phyloP scores from a whole-genome alignment of 2,329 filamentous ascomycete genomes.

The Cryoendolithus antarcticus region DNA sequence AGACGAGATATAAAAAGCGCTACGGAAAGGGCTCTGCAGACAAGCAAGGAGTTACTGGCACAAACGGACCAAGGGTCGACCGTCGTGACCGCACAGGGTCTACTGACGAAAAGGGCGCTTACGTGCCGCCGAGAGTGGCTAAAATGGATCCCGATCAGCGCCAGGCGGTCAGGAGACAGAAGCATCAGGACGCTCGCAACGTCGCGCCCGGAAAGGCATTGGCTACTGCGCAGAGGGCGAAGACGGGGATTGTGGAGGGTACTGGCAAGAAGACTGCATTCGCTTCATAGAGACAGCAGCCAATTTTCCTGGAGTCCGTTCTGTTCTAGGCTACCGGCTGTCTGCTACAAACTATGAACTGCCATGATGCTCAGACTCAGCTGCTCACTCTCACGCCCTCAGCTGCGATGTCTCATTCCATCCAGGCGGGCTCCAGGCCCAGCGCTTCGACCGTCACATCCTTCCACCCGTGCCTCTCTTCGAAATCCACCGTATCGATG shows the following conservation, averaged over 20 bases:
- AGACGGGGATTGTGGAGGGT: constrained; percentile 64
- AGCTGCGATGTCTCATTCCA: no score
- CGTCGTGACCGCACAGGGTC: constrained; percentile 10
- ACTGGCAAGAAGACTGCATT: constrained; percentile 75
- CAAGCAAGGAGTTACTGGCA: constrained; percentile 12
- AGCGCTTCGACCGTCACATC: no score
- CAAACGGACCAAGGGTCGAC: constrained; percentile 7
- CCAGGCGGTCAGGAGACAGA: constrained; percentile 24
- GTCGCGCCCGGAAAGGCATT: constrained; percentile 33
- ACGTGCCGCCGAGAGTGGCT: constrained; percentile 11
- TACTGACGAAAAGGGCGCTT: background rate
- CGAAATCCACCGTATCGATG: no score
- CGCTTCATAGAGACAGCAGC: constrained; percentile 36
- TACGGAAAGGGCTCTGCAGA: constrained; percentile 47
- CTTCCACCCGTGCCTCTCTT: no score
- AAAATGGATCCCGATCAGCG: constrained; percentile 20
- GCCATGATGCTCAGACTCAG: no score
- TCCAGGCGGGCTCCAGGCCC: no score
- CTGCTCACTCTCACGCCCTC: no score
- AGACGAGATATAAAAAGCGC: constrained; percentile 83
- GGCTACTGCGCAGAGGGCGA: constrained; percentile 48
- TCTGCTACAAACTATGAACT: no score
- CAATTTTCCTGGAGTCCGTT: no score
- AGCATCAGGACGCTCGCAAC: constrained; percentile 30
- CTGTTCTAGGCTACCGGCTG: no score